phyloP scores from a whole-genome alignment of 192 early-diverging fungal genomes.

The Podochytrium sp. region DNA sequence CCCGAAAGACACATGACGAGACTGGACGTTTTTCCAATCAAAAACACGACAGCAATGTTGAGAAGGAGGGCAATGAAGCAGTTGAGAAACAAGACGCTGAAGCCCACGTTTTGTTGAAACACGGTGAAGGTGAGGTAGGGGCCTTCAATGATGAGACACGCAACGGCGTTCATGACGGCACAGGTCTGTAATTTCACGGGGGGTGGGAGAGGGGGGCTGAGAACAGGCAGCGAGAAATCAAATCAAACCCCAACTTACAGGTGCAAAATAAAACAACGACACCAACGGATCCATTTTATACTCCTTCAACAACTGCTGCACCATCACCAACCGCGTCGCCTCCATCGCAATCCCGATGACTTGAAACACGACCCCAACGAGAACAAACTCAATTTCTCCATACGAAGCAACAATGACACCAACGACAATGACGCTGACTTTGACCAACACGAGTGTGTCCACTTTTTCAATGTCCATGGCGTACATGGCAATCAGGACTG shows the following conservation, averaged over 20 bases:
- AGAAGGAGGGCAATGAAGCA: slow-evolving; percentile 35
- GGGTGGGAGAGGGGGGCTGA: slow-evolving; percentile 14
- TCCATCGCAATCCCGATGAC: slow-evolving; percentile 33
- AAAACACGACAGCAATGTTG: slow-evolving; percentile 40
- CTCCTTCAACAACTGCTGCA: slow-evolving; percentile 40
- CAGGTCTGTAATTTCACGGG: slow-evolving; percentile 33
- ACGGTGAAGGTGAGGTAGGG: neutral
- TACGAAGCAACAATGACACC: slow-evolving; percentile 40
- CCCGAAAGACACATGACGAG: slow-evolving; percentile 44
- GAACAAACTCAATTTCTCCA: slow-evolving; percentile 39
- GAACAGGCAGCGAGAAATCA: neutral
- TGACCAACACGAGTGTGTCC: slow-evolving; percentile 11
- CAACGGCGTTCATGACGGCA: slow-evolving; percentile 41
- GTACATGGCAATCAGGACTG: slow-evolving; percentile 28
- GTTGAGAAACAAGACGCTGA: slow-evolving; percentile 32
- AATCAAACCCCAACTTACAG: slow-evolving; percentile 17
- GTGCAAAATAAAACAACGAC: slow-evolving; percentile 43
- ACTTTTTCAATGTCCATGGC: slow-evolving; percentile 8
- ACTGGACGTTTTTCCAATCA: slow-evolving; percentile 46
- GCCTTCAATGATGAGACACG: slow-evolving; percentile 32
- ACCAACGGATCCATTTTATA: slow-evolving; percentile 44
- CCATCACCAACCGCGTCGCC: slow-evolving; percentile 38
- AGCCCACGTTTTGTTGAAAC: slow-evolving; percentile 17
- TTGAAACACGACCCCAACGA: slow-evolving; percentile 36
- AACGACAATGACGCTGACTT: slow-evolving; percentile 35